Percentiles rank a stretch among this genome's conserved stretches.
Evolutionary conservation across 108 stramenopile species (phyloP).

Genomic region (Fragilariopsis cylindrus): DNA sequence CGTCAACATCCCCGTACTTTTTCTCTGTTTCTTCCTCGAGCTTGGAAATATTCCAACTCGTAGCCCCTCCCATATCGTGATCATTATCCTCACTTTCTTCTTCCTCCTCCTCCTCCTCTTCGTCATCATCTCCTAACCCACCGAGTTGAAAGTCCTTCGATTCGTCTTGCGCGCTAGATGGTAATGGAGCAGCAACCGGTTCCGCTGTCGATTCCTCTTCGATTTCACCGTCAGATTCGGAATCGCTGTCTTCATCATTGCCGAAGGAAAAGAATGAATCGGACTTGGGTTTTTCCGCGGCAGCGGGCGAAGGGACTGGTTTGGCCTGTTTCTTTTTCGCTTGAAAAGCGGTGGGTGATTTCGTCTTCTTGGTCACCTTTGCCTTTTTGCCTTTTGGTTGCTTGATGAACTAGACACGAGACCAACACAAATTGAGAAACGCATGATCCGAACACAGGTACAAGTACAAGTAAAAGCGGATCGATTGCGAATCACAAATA

Average conservation of each 20-base stretch:
- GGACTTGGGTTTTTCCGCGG: conserved; percentile 31
- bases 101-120: conserved; percentile 61
- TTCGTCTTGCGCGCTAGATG: conserved; percentile 12
- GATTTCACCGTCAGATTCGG: conserved; percentile 57
- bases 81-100: conserved; percentile 69
- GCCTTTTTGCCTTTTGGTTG: conserved; percentile 30
- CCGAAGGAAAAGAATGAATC: conserved; percentile 75
- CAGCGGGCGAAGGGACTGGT: conserved; percentile 35
- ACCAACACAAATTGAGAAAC: conserved; percentile 21
- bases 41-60: conserved; percentile 70
- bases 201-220: conserved; percentile 14
- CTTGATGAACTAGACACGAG: conserved; percentile 35
- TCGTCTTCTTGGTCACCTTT: conserved; percentile 47
- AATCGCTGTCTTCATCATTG: conserved; percentile 74
- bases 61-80: conserved; percentile 42
- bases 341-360: conserved; percentile 37
- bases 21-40: conserved; percentile 44
- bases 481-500: too few species aligned
- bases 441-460: not conserved
- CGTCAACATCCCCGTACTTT: conserved; percentile 69
- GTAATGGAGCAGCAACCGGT: conserved; percentile 13
- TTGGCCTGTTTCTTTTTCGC: conserved; percentile 43
- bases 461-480: not conserved
- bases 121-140: conserved; percentile 42
- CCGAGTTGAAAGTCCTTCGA: conserved; percentile 41